phyloP scores from a whole-genome alignment of 1,284 basidiomycete species.

The Leccinum pachyderme region DNA sequence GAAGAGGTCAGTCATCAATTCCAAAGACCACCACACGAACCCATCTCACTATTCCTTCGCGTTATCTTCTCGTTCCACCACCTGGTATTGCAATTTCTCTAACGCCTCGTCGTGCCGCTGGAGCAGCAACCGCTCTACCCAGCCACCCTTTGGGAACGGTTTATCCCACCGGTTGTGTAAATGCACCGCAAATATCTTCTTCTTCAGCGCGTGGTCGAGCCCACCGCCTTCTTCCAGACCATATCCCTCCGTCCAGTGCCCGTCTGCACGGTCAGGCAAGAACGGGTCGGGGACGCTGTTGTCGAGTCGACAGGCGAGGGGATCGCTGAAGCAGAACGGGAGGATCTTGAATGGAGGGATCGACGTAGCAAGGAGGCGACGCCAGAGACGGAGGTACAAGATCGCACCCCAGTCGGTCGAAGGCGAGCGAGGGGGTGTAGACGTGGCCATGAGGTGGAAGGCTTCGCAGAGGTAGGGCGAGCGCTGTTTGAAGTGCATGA shows the following conservation, averaged over 20 bases:
- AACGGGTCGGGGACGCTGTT: constrained; percentile 92
- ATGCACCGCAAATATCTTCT: constrained; percentile 83
- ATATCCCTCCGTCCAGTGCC: constrained; percentile 54
- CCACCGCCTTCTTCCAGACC: constrained; percentile 62
- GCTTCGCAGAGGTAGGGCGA: constrained; percentile 95
- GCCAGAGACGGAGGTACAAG: constrained; percentile 86
- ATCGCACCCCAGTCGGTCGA: constrained; percentile 91
- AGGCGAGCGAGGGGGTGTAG: constrained; percentile 68
- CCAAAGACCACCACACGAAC: neutral
- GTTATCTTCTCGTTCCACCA: neutral
- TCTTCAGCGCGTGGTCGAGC: constrained; percentile 62
- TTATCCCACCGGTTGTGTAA: constrained; percentile 94
- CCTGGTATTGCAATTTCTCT: neutral
- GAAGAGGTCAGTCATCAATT: neutral
- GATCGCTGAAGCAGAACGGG: constrained; percentile 92
- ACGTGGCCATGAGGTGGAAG: constrained; percentile 83
- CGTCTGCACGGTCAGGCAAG: constrained; percentile 53
- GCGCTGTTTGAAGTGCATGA: constrained; percentile 86
- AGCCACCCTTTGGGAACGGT: constrained; percentile 70
- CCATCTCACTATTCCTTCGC: neutral
- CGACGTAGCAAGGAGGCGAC: constrained; percentile 68
- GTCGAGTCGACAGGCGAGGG: constrained; percentile 84
- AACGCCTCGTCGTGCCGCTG: constrained; percentile 50
- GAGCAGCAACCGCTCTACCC: constrained; percentile 77
- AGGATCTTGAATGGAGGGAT: constrained; percentile 86